Base-by-base conservation (phyloP, 345 rosid species). In the Melaleuca quinquenervia region DNA sequence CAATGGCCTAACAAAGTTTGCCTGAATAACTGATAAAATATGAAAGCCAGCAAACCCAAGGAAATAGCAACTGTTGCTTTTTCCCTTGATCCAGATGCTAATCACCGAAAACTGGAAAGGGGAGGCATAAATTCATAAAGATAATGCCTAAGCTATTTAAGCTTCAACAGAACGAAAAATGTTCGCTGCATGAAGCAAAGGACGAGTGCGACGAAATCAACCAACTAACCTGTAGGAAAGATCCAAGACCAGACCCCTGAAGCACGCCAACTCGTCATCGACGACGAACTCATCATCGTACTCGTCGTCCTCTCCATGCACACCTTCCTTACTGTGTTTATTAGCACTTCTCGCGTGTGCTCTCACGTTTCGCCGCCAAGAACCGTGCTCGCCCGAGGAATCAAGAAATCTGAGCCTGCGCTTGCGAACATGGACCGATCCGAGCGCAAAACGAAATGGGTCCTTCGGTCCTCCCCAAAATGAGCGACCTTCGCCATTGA, bases 221-320 rank as follows among this genome's bases (percentile, higher is more conserved):
- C 49, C 49, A 44, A 85, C 85, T 14, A 50, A 87, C 89, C 89
- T 87, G 89, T 87, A 87, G 36, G 89, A 82, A 80, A 87, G 83
- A 85, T 87, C 89, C 76, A 87, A 76, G 44, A 87, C 89, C 21
- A 87, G 87, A 75, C 89, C 89, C 41, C 89, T 82, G 85, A 87
- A 87, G 52, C 85, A 87, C 16, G 89, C 64, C 58, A 87, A 27
- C 44, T 85, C 89, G 29, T 87, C 89, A 9, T 85, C 75, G 44
- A 85, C 85, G 16, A 64, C 60, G 70, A 64, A 53, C 45, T 64
- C 87, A 8, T 32, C 83, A 26, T 83, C 85, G 78, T 70, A 21
- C 51, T 74, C 74, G 52, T 70, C 64, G 56, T 82, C 83, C 52
- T 52, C 85, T 41, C 84, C 86, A 44, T 32, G 84, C 54, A 75